A percentile compares a stretch with the other conserved stretches of the same genome.
Evolutionary conservation across 1,139 yeast genomes (phyloP).

Genomic region (Zhuliangozyma parablackwelliae): DNA sequence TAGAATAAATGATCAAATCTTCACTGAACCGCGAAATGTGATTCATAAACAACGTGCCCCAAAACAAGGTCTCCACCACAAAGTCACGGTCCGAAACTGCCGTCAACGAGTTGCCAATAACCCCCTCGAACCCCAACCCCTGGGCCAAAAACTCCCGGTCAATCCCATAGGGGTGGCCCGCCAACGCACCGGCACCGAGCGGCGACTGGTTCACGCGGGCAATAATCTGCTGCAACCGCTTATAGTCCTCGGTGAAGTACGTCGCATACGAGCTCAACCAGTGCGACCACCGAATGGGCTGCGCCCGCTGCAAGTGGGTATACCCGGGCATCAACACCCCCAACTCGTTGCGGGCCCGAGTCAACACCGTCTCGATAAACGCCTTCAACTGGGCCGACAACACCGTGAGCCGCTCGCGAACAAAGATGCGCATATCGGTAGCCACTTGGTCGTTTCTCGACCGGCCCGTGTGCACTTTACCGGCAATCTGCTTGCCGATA

Average conservation of each 20-base stretch:
- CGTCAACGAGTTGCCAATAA: slow-evolving; percentile 89
- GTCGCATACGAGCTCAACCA: slow-evolving; percentile 96
- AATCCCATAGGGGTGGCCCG: slow-evolving; percentile 98
- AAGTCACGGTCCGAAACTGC: slow-evolving; percentile 98
- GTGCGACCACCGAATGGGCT: slow-evolving; percentile 98
- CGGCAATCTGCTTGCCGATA: slow-evolving; percentile 89
- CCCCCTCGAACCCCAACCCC: slow-evolving; percentile 73
- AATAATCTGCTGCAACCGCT: slow-evolving; percentile 75
- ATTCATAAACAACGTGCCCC: slow-evolving; percentile 95
- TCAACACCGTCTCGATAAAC: slow-evolving; percentile 61
- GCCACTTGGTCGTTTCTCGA: slow-evolving; percentile 98
- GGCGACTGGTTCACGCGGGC: slow-evolving; percentile 86
- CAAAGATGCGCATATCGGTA: slow-evolving; percentile 93
- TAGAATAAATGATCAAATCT: slow-evolving; percentile 90
- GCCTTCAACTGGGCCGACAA: slow-evolving; percentile 55
- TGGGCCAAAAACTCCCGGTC: slow-evolving; percentile 86
- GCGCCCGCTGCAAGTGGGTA: slow-evolving; percentile 97
- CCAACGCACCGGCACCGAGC: slow-evolving; percentile 94
- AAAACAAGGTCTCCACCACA: slow-evolving; percentile 93
- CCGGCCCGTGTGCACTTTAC: slow-evolving; percentile 97
- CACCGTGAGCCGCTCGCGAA: slow-evolving; percentile 68
- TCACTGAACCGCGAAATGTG: slow-evolving; percentile 92
- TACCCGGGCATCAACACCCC: slow-evolving; percentile 97
- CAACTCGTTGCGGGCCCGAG: slow-evolving; percentile 80
- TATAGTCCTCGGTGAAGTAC: slow-evolving; percentile 84